Evolutionary conservation across 371 early-diverging fungal species (phyloP).

Genomic region (Rhizopus arrhizus): DNA sequence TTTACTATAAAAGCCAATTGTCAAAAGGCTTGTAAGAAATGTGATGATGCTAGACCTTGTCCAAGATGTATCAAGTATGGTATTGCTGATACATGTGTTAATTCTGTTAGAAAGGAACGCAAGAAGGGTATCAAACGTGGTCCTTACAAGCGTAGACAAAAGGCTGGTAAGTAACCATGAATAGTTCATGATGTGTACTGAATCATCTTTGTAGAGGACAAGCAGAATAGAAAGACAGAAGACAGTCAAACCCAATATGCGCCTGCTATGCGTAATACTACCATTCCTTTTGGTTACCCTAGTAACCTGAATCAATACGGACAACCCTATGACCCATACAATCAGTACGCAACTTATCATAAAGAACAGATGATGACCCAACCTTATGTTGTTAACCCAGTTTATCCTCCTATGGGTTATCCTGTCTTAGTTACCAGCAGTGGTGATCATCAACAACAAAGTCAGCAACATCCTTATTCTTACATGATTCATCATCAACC

Average conservation of each 20-base stretch:
- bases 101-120: conserved; percentile 84
- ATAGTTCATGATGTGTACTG: no score
- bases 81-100: conserved; percentile 73
- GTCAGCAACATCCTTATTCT: conserved; percentile 15
- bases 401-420: conserved; percentile 47
- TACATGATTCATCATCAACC: conserved; percentile 18
- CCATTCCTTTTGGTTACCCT: conserved; percentile 48
- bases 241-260: conserved; percentile 22
- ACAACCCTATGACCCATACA: conserved; percentile 48
- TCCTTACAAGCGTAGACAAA: conserved; percentile 73
- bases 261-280: conserved; percentile 22
- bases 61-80: conserved; percentile 81
- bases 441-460: conserved; percentile 17
- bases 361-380: conserved; percentile 45
- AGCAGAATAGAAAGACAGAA: conserved; percentile 20
- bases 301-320: conserved; percentile 50
- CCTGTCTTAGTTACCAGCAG: conserved; percentile 37
- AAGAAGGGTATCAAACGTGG: conserved; percentile 86
- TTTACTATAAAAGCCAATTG: conserved; percentile 68
- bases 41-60: conserved; percentile 89
- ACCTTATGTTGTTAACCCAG: conserved; percentile 46
- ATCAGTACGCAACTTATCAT: conserved; percentile 38
- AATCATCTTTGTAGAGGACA: conserved; percentile 16
- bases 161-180: conserved; percentile 29
- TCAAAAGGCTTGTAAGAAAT: conserved; percentile 92